A percentile compares a stretch with the other conserved stretches of the same genome.
Conservation (phyloP, 2,329 filamentous ascomycete genomes). For the Neodidymelliopsis sp. region DNA sequence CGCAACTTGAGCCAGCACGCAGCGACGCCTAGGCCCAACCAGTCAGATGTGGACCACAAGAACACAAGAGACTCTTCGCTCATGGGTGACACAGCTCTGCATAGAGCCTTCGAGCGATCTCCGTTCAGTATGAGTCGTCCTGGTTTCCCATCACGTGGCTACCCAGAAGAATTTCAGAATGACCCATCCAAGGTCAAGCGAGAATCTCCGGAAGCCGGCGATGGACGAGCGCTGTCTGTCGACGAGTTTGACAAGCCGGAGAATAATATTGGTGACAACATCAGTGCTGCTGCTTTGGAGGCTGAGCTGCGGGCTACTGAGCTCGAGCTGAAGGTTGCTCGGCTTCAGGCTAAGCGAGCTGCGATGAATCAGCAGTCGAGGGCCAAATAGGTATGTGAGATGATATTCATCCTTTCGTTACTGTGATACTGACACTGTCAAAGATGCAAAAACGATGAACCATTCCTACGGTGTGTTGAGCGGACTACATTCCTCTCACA, state of each 20-base stretch:
- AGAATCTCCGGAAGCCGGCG: slow-evolving; percentile 19
- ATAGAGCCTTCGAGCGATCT: not conserved
- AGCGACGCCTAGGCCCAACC: slow-evolving; percentile 5
- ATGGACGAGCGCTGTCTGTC: slow-evolving; percentile 10
- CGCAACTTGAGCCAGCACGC: slow-evolving; percentile 7
- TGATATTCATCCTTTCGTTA: too few species aligned
- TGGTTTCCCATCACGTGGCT: not conserved
- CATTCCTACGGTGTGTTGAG: too few species aligned
- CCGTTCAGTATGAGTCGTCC: not conserved
- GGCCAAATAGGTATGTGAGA: not conserved
- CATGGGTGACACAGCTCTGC: not conserved
- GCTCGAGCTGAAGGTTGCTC: slow-evolving; percentile 25
- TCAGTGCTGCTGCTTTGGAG: slow-evolving; percentile 14
- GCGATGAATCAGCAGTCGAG: slow-evolving; percentile 6
- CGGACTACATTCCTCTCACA: too few species aligned
- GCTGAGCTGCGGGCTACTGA: slow-evolving; percentile 22
- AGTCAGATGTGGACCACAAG: not conserved
- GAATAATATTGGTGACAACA: not conserved
- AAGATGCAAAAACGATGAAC: too few species aligned
- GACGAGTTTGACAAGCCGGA: slow-evolving; percentile 6
- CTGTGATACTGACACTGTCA: too few species aligned
- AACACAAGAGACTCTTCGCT: not conserved
- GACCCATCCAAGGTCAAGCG: slow-evolving; percentile 23
- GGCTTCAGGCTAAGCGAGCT: slow-evolving; percentile 15
- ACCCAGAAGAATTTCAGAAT: not conserved